phyloP scores from a whole-genome alignment of 1,139 yeast genomes.

The Hemisphaericaspora lyxosophila region DNA sequence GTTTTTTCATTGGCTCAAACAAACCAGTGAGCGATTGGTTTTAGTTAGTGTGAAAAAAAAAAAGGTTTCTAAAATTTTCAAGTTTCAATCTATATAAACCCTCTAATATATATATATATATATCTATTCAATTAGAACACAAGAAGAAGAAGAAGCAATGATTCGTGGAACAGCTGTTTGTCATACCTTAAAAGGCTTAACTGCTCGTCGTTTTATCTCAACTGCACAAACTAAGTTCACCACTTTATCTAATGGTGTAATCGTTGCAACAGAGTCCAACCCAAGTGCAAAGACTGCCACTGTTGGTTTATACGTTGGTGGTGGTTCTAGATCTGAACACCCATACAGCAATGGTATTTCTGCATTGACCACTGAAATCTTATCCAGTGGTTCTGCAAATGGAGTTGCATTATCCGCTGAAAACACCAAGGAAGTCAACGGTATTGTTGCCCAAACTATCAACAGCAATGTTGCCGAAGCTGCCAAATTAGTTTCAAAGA shows the following conservation, averaged over 20 bases:
- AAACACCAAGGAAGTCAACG: constrained; percentile 54
- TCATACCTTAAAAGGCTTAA: constrained; percentile 30
- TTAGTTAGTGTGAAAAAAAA: not conserved
- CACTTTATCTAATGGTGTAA: constrained; percentile 68
- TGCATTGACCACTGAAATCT: constrained; percentile 56
- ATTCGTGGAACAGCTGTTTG: constrained; percentile 41
- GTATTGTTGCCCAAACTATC: constrained; percentile 52
- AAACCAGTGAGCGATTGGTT: too few species aligned
- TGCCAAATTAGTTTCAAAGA: constrained; percentile 36
- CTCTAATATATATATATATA: not conserved
- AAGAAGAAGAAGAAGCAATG: constrained; percentile 18
- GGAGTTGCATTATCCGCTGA: constrained; percentile 49
- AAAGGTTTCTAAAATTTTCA: not conserved
- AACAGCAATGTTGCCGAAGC: constrained; percentile 45
- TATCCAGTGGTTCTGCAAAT: constrained; percentile 39
- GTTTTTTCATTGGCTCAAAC: constrained; percentile 5
- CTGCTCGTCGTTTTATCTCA: constrained; percentile 56
- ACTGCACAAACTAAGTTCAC: constrained; percentile 68
- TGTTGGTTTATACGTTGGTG: constrained; percentile 68
- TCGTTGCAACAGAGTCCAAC: constrained; percentile 67
- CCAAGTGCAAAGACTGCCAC: constrained; percentile 57
- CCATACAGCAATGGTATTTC: constrained; percentile 79
- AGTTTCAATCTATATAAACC: too few species aligned
- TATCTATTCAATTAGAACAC: not conserved
- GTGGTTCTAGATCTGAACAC: constrained; percentile 79